These are phyloP conservation scores for Datura wrightii DNA, from an alignment of 257 asterid genomes.

Conservation along the genomic window DNA sequence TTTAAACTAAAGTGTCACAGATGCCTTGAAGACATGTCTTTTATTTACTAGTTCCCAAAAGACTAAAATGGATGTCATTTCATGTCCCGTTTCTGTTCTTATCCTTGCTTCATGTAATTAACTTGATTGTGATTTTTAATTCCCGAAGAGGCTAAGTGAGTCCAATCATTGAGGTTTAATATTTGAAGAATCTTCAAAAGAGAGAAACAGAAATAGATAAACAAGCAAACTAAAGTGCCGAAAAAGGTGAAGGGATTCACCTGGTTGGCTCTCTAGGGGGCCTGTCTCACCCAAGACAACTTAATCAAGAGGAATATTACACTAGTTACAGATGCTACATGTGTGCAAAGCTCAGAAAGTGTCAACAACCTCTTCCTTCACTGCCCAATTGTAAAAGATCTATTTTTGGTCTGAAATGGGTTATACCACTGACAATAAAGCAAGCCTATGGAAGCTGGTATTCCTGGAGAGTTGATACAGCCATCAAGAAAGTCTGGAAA, in stretches of 20 bases:
- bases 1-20: neutral
- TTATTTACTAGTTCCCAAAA: conserved; percentile 17
- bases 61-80: conserved; percentile 20
- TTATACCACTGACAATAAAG: neutral
- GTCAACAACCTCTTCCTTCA: neutral
- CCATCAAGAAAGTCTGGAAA: neutral
- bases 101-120: neutral
- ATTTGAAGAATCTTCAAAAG: conserved; percentile 15
- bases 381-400: neutral
- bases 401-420: conserved; percentile 6
- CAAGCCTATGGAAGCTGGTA: conserved; percentile 1
- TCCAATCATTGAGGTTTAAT: conserved; percentile 9
- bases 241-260: conserved; percentile 1
- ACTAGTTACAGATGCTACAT: neutral
- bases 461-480: neutral
- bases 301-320: conserved; percentile 1
- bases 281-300: conserved; percentile 13
- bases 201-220: neutral
- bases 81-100: neutral
- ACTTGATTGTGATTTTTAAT: conserved; percentile 1
- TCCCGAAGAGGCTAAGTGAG: conserved; percentile 3
- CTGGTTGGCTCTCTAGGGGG: neutral
- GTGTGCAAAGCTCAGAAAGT: conserved; percentile 20
- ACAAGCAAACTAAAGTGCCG: conserved; percentile 12
- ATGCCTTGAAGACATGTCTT: conserved; percentile 18